These are phyloP conservation scores for Cercospora citrullina DNA, from an alignment of 2,329 filamentous ascomycete genomes.

Conservation along the genomic window DNA sequence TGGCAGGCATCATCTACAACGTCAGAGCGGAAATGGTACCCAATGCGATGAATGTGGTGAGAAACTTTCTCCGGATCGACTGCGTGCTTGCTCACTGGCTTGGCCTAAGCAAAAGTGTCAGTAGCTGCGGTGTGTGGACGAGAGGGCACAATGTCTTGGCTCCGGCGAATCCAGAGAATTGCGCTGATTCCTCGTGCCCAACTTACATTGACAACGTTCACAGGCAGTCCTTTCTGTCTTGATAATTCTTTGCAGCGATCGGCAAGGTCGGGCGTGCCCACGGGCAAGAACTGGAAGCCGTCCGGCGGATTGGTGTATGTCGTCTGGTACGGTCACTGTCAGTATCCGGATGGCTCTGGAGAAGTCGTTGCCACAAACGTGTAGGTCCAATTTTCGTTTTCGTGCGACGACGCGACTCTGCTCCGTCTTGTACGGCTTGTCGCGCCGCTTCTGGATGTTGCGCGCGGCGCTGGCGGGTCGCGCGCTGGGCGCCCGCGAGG, in stretches of 20 bases:
- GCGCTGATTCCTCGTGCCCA: neutral
- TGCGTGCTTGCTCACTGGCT: conserved; percentile 27
- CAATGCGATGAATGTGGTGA: conserved; percentile 61
- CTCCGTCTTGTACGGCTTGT: conserved; percentile 58
- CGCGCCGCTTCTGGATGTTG: conserved; percentile 36
- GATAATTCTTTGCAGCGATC: conserved; percentile 61
- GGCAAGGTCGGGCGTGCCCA: conserved; percentile 61
- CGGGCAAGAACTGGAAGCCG: conserved; percentile 63
- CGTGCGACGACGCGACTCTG: conserved; percentile 59
- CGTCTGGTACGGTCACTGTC: conserved; percentile 44
- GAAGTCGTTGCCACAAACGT: conserved; percentile 40
- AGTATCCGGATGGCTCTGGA: conserved; percentile 30
- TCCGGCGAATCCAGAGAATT: neutral
- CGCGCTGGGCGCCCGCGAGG: conserved; percentile 21
- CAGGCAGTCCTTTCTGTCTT: conserved; percentile 54
- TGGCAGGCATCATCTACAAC: conserved; percentile 59
- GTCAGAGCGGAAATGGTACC: conserved; percentile 63
- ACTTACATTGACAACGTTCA: conserved; percentile 63
- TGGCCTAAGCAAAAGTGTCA: conserved; percentile 24
- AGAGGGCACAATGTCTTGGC: conserved; percentile 6
- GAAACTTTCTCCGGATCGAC: conserved; percentile 46
- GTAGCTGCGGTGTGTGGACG: conserved; percentile 9
- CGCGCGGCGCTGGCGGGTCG: conserved; percentile 32
- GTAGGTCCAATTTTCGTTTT: conserved; percentile 59
- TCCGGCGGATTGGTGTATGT: conserved; percentile 56